Evolutionary conservation across 352 stramenopile genomes (phyloP), one percentile per base, ranked within the genome.

Genomic region (Plasmopara muralis): DNA sequence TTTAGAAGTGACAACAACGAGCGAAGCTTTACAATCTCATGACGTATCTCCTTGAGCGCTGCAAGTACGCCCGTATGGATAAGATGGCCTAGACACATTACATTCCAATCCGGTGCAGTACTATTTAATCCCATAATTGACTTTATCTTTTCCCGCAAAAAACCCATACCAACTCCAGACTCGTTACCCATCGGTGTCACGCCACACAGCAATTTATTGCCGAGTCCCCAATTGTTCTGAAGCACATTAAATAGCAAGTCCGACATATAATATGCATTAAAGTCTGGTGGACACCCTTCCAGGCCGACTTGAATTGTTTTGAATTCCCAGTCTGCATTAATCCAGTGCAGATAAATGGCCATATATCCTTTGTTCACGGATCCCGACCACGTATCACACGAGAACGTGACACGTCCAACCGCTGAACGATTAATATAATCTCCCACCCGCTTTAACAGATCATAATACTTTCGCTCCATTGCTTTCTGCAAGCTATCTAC

Each of bases 291-390:
- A 49, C 73, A 89, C 13, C 74, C 70, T 68, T 89, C 78, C 8
- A 89, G 66, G 0, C 76, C 78, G 41, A 89, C 66, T 56, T 89
- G 78, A 45, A 89, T 83, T 16, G 74, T 77, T 66, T 89, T 89
- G 71, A 78, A 85, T 56, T 89, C 78, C 78, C 78, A 89, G n/a
- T 89, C 78, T 6, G 78, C 76, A 60, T 89, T 89, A 66, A 89
- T 83, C 78, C 78, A 89, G 56, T 89, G 74, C 58, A 89, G 50
- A 55, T 89, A 64, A 57, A 89, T 78, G 12, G 70, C 74, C 60
- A 89, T 76, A 48, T 79, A 87, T 3, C 77, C 78, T 66, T 89
- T 89, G 60, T 74, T 72, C 33, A 86, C 77, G 31, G 65, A 67
- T 13, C 66, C 66, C 1, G 78, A 89, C 78, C 78, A 89, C 47